phyloP scores from a whole-genome alignment of 305 asterid genomes.

The Andrographis paniculata region DNA sequence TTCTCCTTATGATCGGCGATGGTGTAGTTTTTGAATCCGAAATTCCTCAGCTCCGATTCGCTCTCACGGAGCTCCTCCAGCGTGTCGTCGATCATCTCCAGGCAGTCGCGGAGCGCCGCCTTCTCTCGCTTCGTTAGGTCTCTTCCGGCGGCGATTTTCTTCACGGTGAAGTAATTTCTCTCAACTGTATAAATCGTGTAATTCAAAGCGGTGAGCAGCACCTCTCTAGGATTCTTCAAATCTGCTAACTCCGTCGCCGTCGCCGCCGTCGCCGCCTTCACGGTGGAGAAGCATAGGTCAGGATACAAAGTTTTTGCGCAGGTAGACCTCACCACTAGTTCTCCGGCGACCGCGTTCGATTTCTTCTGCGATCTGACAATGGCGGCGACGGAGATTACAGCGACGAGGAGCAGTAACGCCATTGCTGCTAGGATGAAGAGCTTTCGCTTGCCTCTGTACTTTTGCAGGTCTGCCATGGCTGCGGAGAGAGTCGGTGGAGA shows the following conservation, averaged over 20 bases:
- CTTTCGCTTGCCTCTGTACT: neutral
- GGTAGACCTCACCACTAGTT: conserved; percentile 27
- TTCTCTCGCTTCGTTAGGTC: conserved; percentile 31
- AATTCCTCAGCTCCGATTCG: conserved; percentile 19
- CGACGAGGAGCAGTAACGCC: neutral
- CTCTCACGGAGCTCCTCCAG: conserved; percentile 34
- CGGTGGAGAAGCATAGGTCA: conserved; percentile 43
- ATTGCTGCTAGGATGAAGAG: neutral
- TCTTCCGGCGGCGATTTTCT: conserved; percentile 20
- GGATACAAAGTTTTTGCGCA: conserved; percentile 55
- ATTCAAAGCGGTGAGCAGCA: conserved; percentile 34
- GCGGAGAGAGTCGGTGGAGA: neutral
- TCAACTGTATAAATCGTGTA: conserved; percentile 37
- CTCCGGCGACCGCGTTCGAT: neutral
- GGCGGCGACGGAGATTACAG: neutral
- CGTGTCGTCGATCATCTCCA: conserved; percentile 37
- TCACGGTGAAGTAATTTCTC: conserved; percentile 34
- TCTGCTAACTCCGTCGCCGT: neutral
- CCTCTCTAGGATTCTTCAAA: conserved; percentile 36
- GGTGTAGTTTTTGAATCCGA: conserved; percentile 24
- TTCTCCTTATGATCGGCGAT: conserved; percentile 27
- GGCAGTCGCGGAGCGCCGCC: conserved; percentile 44
- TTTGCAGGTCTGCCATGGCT: neutral
- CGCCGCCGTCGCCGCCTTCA: conserved; percentile 14
- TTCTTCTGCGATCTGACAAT: neutral